A percentile compares a stretch with the other conserved stretches of the same genome.
Conservation (phyloP, 164 flowering plant species). For the Taxillus chinensis region DNA sequence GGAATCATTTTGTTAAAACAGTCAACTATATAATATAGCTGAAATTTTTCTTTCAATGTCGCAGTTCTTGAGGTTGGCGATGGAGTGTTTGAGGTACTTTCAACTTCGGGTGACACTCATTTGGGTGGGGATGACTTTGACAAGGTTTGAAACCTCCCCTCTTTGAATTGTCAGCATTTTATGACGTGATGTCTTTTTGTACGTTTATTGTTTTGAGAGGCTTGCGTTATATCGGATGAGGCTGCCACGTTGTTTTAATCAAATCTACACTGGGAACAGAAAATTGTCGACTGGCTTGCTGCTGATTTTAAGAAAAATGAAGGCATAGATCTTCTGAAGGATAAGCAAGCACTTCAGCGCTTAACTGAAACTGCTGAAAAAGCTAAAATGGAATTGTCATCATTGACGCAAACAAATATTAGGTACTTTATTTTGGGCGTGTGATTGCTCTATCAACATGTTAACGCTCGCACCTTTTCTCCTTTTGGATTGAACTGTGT, state of each 20-base stretch:
- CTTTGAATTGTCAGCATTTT: not conserved
- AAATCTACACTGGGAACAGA: constrained; percentile 17
- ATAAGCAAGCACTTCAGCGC: constrained; percentile 62
- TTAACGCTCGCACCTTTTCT: not conserved
- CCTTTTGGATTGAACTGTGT: not conserved
- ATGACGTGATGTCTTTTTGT: too few relatives aligned
- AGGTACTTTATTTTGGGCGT: too few relatives aligned
- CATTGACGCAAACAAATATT: constrained; percentile 55
- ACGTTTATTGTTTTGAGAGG: too few relatives aligned
- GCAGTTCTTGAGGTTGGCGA: constrained; percentile 89
- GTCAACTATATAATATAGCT: not conserved
- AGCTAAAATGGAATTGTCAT: constrained; percentile 65
- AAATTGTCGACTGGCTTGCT: constrained; percentile 74
- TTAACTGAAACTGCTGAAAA: constrained; percentile 68
- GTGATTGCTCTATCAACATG: too few relatives aligned
- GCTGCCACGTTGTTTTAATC: too few relatives aligned
- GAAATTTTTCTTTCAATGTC: not conserved
- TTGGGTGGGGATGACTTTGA: constrained; percentile 89
- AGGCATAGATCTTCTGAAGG: constrained; percentile 68
- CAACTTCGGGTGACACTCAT: constrained; percentile 83
- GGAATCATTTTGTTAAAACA: too few relatives aligned
- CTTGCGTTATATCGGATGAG: too few relatives aligned
- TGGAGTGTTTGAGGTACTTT: constrained; percentile 85
- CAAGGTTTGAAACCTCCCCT: constrained; percentile 34
- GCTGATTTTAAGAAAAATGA: constrained; percentile 59